A percentile compares a stretch with the other conserved stretches of the same genome.
These are phyloP conservation scores for Cardamine occulta DNA, from an alignment of 345 rosid species.

Conservation along the genomic window DNA sequence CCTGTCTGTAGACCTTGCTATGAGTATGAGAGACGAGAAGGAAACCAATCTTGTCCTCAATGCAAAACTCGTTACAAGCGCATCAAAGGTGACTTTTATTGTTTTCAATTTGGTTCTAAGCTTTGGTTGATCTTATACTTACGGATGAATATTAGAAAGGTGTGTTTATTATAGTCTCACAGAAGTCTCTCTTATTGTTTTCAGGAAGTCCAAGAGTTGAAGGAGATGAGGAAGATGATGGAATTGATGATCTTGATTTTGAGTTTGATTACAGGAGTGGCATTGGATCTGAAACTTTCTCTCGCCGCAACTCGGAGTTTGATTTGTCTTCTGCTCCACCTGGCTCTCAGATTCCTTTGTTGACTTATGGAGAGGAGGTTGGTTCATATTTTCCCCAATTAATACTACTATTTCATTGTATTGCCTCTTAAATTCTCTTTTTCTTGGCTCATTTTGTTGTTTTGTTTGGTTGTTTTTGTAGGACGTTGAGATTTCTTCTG, in stretches of 20 bases:
- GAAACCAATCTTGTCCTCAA: conserved; percentile 92
- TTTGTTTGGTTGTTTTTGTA: conserved; percentile 30
- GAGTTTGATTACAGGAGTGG: conserved; percentile 55
- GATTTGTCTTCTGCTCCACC: conserved; percentile 64
- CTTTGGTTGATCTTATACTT: background rate
- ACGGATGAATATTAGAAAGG: background rate
- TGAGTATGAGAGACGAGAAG: conserved; percentile 91
- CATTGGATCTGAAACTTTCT: conserved; percentile 51
- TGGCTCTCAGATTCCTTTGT: conserved; percentile 62
- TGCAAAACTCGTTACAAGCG: conserved; percentile 93
- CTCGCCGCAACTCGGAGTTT: conserved; percentile 57
- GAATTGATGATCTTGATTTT: conserved; percentile 76
- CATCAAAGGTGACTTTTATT: conserved; percentile 58
- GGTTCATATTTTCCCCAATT: conserved; percentile 12
- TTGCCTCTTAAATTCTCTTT: conserved; percentile 5
- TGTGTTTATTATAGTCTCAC: conserved; percentile 4
- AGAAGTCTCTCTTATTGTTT: conserved; percentile 1
- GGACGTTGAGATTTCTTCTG: conserved; percentile 76
- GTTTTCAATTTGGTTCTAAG: background rate
- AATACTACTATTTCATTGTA: background rate
- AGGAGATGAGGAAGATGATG: conserved; percentile 91
- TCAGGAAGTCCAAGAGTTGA: conserved; percentile 74
- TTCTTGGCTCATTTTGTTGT: background rate
- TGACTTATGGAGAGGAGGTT: conserved; percentile 80
- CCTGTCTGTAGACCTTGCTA: conserved; percentile 93